Conservation (phyloP, 2,329 filamentous ascomycete genomes). For the Didymella keratinophila region DNA sequence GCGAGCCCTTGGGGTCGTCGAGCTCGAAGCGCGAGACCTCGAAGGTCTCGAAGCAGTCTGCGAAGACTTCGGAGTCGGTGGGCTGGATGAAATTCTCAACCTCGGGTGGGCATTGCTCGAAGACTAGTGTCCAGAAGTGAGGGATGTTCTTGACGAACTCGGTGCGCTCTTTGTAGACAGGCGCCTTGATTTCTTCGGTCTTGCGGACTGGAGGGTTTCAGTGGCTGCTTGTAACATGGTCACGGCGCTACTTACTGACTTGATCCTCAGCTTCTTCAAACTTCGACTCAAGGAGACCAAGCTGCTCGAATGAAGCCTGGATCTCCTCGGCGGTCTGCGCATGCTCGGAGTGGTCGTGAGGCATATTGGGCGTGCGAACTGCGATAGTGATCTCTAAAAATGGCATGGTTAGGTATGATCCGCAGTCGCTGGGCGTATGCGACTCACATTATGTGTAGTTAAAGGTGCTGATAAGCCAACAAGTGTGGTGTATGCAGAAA, state of each 20-base stretch:
- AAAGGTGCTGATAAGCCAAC: conserved; percentile 12
- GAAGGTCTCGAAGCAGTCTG: conserved; percentile 71
- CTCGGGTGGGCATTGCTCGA: conserved; percentile 85
- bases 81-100: conserved; percentile 89
- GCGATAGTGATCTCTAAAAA: conserved; percentile 24
- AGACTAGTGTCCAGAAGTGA: conserved; percentile 93
- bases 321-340: conserved; percentile 36
- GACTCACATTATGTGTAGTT: conserved; percentile 19
- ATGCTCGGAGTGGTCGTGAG: conserved; percentile 24
- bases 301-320: conserved; percentile 69
- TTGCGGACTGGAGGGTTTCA: conserved; percentile 67
- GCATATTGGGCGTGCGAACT: conserved; percentile 32
- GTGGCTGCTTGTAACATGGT: not conserved
- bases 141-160: conserved; percentile 75
- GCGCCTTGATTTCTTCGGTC: conserved; percentile 71
- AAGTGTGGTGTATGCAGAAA: conserved; percentile 13
- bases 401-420: conserved; percentile 24
- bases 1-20: conserved; percentile 72
- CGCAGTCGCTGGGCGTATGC: conserved; percentile 4
- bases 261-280: conserved; percentile 85
- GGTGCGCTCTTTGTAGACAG: conserved; percentile 79
- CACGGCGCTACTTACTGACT: conserved; percentile 65
- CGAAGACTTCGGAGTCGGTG: conserved; percentile 76
- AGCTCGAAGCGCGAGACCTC: conserved; percentile 84
- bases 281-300: conserved; percentile 80